Conservation (phyloP, 164 flowering plant species). For the Tetracentron sinense region DNA sequence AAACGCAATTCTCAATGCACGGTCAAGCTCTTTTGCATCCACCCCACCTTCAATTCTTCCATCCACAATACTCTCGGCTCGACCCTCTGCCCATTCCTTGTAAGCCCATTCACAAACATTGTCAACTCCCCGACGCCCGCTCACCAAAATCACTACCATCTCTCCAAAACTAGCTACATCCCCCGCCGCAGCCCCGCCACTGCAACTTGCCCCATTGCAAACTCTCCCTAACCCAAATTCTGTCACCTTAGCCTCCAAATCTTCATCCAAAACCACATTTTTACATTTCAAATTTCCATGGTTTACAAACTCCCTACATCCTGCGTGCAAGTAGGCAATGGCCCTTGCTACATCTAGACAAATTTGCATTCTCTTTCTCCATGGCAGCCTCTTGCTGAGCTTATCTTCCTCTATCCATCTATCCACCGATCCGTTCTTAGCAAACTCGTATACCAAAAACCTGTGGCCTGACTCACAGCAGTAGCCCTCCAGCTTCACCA, state of each 20-base stretch:
- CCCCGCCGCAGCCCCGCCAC: constrained; percentile 28
- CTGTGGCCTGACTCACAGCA: constrained; percentile 52
- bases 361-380: constrained; percentile 55
- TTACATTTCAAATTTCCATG: constrained; percentile 68
- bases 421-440: constrained; percentile 47
- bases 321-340: constrained; percentile 58
- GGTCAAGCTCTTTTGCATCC: constrained; percentile 44
- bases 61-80: constrained; percentile 29
- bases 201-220: constrained; percentile 5
- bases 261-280: constrained; percentile 57
- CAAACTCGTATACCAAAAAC: constrained; percentile 58
- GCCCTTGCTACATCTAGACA: constrained; percentile 57
- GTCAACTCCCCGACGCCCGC: constrained; percentile 26
- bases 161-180: constrained; percentile 62
- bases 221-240: constrained; percentile 47
- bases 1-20: constrained; percentile 53
- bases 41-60: constrained; percentile 29
- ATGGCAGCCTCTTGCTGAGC: constrained; percentile 38
- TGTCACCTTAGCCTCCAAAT: constrained; percentile 49
- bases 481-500: constrained; percentile 58
- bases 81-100: constrained; percentile 41
- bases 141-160: constrained; percentile 40
- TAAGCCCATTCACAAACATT: constrained; percentile 39
- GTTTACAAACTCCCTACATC: constrained; percentile 55
- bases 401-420: constrained; percentile 40